These are phyloP conservation scores for Globisporangium lucens DNA, from an alignment of 352 stramenopile species.

Conservation along the genomic window DNA sequence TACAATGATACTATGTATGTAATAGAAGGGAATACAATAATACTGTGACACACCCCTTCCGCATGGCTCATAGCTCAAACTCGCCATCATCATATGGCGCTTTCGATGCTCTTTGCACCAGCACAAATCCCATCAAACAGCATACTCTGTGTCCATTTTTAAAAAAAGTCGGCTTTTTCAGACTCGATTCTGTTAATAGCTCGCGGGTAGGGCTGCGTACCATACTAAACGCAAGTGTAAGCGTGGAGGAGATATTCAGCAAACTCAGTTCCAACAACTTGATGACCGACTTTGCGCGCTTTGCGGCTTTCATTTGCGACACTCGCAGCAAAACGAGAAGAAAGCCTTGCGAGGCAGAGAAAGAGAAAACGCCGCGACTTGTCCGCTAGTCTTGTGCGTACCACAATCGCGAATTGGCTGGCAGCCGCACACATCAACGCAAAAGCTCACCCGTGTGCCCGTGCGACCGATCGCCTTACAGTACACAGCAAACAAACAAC, in stretches of 20 bases:
- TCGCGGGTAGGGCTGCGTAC: neutral
- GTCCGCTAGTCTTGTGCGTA: neutral
- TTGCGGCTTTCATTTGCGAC: conserved; percentile 2
- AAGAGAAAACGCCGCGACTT: neutral
- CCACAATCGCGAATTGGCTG: conserved; percentile 1
- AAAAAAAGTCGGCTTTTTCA: neutral
- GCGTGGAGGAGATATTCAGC: neutral
- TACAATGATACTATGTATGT: no score
- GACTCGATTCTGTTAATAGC: neutral
- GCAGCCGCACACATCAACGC: neutral
- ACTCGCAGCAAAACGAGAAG: conserved; percentile 5
- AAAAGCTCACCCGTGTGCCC: neutral
- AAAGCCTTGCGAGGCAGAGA: conserved; percentile 8
- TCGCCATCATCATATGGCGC: neutral
- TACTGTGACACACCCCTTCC: neutral
- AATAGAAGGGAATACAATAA: no score
- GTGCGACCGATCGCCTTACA: neutral
- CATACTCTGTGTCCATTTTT: neutral
- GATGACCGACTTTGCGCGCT: conserved; percentile 2
- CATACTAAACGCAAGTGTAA: neutral
- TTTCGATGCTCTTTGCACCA: neutral
- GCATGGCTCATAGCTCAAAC: neutral
- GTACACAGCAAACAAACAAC: no score
- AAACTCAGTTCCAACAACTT: neutral
- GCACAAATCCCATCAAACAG: neutral